Evolutionary conservation across 2,329 filamentous ascomycete species (phyloP).

Genomic region (Neoarthrinium moseri): DNA sequence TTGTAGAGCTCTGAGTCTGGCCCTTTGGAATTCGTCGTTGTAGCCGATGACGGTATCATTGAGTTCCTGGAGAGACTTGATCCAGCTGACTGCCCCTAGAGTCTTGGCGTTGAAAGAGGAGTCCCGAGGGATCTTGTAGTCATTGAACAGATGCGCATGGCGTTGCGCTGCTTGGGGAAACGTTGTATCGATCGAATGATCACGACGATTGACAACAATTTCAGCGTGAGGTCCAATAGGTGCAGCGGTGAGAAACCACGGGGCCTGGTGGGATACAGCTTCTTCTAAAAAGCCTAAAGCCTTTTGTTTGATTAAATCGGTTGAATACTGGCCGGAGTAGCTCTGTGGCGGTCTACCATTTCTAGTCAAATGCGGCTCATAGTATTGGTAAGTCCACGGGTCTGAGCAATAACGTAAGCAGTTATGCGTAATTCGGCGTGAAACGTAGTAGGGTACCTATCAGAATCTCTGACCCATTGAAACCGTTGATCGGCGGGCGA

Average conservation of each 20-base stretch:
- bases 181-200: constrained; percentile 38
- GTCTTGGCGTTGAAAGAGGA: constrained; percentile 57
- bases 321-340: constrained; percentile 34
- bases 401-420: too few relatives aligned
- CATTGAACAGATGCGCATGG: constrained; percentile 61
- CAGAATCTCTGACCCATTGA: constrained; percentile 19
- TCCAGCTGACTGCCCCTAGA: background rate
- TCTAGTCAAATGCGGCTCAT: constrained; percentile 62
- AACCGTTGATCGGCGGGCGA: constrained; percentile 44
- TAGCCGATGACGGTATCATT: constrained; percentile 46
- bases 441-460: too few relatives aligned
- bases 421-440: too few relatives aligned
- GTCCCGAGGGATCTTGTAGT: constrained; percentile 58
- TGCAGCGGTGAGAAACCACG: constrained; percentile 67
- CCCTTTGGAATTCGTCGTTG: constrained; percentile 51
- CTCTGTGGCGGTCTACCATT: constrained; percentile 47
- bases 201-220: constrained; percentile 13
- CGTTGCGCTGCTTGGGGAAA: constrained; percentile 61
- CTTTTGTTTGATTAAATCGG: constrained; percentile 60
- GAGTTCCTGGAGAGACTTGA: background rate
- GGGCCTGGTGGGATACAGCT: constrained; percentile 50
- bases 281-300: constrained; percentile 61
- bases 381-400: constrained; percentile 66
- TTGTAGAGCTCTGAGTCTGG: constrained; percentile 47
- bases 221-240: constrained; percentile 67